These are phyloP conservation scores for Rhizophlyctis rosea DNA, from an alignment of 192 early-diverging fungal species.

Conservation along the genomic window DNA sequence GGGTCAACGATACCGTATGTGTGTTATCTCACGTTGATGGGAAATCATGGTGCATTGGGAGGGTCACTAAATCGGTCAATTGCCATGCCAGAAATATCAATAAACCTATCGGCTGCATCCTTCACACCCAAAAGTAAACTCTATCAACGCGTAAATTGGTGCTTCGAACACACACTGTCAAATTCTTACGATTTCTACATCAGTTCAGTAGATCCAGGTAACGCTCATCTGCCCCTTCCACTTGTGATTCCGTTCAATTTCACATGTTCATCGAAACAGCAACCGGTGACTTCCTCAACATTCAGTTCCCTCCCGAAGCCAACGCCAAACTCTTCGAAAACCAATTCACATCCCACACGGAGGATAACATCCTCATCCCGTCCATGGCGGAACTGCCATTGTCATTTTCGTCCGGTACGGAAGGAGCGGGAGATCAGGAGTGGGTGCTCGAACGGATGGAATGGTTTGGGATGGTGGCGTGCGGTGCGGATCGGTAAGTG, in stretches of 20 bases:
- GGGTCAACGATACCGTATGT: constrained; percentile 11
- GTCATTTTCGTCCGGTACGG: background rate
- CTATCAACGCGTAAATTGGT: constrained; percentile 27
- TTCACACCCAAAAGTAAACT: constrained; percentile 20
- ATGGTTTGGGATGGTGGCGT: constrained; percentile 25
- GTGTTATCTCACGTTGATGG: too few relatives aligned
- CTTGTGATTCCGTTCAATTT: background rate
- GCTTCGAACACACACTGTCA: constrained; percentile 22
- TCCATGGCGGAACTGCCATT: background rate
- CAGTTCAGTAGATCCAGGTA: constrained; percentile 7
- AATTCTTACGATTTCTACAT: constrained; percentile 13
- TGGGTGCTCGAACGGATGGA: constrained; percentile 11
- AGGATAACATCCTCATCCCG: constrained; percentile 2
- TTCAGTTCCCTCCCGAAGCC: background rate
- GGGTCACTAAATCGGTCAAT: background rate
- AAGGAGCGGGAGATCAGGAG: background rate
- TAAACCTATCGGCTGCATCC: constrained; percentile 7
- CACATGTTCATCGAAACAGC: background rate
- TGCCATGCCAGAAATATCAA: background rate
- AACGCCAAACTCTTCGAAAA: background rate
- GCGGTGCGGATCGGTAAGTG: constrained; percentile 3
- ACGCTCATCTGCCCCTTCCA: background rate
- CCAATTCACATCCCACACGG: background rate
- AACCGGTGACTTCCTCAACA: background rate
- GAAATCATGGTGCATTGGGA: too few relatives aligned